Conservation (phyloP, 352 stramenopile species). For the Salisapilia sapeloensis region DNA sequence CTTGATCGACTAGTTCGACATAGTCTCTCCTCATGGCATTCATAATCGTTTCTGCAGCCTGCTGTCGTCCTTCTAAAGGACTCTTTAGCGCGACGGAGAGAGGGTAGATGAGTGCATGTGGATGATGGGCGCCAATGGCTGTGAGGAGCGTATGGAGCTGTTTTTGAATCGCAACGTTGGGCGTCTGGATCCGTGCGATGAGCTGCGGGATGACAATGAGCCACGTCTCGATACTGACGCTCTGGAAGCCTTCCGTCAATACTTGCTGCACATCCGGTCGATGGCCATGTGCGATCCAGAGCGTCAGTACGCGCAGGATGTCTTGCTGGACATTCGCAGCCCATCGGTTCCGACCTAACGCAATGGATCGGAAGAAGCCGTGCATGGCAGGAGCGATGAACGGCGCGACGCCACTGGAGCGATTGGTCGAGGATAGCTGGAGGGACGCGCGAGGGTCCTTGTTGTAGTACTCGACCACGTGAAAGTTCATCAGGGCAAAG, state of each 20-base stretch:
- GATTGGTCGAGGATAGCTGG: conserved; percentile 2
- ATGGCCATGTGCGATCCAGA: conserved; percentile 95
- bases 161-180: conserved; percentile 40
- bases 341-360: conserved; percentile 89
- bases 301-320: conserved; percentile 94
- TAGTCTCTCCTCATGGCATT: conserved; percentile 88
- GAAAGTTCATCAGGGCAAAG: conserved; percentile 96
- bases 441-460: conserved; percentile 17
- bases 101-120: conserved; percentile 97
- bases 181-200: conserved; percentile 82
- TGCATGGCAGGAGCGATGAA: conserved; percentile 60
- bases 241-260: conserved; percentile 71
- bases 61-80: conserved; percentile 72
- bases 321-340: conserved; percentile 96
- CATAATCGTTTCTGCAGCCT: conserved; percentile 92
- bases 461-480: conserved; percentile 84
- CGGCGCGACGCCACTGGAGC: conserved; percentile 12
- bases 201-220: conserved; percentile 95
- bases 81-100: conserved; percentile 94
- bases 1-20: conserved; percentile 90
- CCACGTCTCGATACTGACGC: conserved; percentile 95
- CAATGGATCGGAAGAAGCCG: conserved; percentile 93
- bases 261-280: conserved; percentile 75
- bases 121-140: conserved; percentile 85
- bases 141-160: conserved; percentile 82